Base-by-base conservation (phyloP, 2,329 filamentous ascomycete genomes). In the Sporothrix pallida region DNA sequence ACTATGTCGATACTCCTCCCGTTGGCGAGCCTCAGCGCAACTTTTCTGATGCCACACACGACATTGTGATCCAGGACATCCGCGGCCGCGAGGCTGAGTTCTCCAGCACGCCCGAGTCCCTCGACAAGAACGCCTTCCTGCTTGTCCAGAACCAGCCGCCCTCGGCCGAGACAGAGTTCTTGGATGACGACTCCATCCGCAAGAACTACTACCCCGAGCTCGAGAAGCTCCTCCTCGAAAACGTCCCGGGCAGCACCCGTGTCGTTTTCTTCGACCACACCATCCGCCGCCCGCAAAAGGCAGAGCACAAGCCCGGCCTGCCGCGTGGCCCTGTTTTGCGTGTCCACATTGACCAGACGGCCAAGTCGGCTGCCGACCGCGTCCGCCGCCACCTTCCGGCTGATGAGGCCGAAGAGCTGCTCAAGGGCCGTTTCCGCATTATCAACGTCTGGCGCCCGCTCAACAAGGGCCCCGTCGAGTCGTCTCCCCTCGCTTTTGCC, bases 211-310 rank as follows among this genome's bases (percentile, higher is more conserved):
- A 98, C 83, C 92, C 93, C 0, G 94, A 97, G 80, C 88, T 97
- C 9, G 91, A 95, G 82, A 81, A 86, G 68, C 83, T 97, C 37
- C 84, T 98, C 0, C 83, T 94, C 2, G 83, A 88, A 15, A 82
- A 89, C 73, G 85, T 97, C 17, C 90, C 91, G 0, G 92, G 91
- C 71, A 87, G 88, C 37, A 86, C 88, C 73, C 86, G 87, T 4
- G 85, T 97, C 44, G 84, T 93, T 77, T 84, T 97, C 79, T 97
- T 97, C 83, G 94, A 97, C 84, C 93, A 97, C 84, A 97, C 94
- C 8, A 89, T 97, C 80, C 91, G 94, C n/a, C 88, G 92, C 58
- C 85, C 88, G 12, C 80, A 82, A 1, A 87, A 89, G 84, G 71
- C 87, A 92, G 0, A 81, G 82, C n/a, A 26, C 23, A 15, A 81